A percentile compares a stretch with the other conserved stretches of the same genome.
Conservation (phyloP, 345 rosid species). For the Leavenworthia alabamica region DNA sequence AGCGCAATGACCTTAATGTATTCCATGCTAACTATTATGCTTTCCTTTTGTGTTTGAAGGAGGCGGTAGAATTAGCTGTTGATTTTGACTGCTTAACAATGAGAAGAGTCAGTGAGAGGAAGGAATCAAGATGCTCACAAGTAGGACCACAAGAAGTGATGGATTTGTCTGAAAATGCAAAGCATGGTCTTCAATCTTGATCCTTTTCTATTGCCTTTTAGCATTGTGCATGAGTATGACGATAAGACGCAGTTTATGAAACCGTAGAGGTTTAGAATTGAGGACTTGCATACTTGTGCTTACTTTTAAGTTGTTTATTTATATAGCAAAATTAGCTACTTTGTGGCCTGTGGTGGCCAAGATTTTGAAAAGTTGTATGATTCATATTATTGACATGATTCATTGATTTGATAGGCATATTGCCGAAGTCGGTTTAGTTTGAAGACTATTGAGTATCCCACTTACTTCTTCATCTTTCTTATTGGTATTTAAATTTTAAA, state of each 20-base stretch:
- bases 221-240: too few species aligned
- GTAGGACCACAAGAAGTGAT: neutral
- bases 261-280: neutral
- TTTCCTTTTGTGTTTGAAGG: slow-evolving; percentile 11
- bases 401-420: too few species aligned
- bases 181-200: neutral
- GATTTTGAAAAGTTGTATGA: neutral
- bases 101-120: neutral
- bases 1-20: neutral
- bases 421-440: too few species aligned
- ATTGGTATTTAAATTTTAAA: neutral
- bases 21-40: neutral
- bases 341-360: neutral
- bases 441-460: neutral
- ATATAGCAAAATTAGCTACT: neutral
- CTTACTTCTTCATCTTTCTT: neutral
- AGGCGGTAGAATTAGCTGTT: neutral
- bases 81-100: neutral
- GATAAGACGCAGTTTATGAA: neutral
- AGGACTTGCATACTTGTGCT: neutral
- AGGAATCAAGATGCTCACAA: neutral
- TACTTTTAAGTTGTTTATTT: neutral
- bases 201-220: neutral
- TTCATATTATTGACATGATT: neutral
- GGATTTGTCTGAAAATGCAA: neutral